Evolutionary conservation across 2,329 filamentous ascomycete genomes (phyloP).

Genomic region (Byssoonygena ceratinophila): DNA sequence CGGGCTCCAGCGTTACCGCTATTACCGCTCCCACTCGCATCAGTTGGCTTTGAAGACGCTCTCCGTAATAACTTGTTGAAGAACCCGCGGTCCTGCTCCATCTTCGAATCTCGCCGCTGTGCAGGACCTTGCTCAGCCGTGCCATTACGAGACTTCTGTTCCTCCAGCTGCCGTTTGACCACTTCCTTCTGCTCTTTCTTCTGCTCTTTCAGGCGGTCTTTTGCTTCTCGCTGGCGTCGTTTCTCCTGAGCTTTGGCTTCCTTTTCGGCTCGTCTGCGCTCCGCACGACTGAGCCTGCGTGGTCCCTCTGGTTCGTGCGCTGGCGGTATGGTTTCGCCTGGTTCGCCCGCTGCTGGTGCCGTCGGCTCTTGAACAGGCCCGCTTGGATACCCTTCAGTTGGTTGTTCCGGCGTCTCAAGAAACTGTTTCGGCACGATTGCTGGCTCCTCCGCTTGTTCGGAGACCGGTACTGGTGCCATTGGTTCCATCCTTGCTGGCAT

Average conservation of each 20-base stretch:
- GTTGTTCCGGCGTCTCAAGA: background rate
- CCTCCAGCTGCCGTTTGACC: slow-evolving; percentile 1
- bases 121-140: background rate
- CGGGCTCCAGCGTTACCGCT: background rate
- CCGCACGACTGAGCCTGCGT: background rate
- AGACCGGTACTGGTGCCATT: background rate
- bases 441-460: background rate
- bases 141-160: background rate
- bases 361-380: background rate
- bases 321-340: background rate
- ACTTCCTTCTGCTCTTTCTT: slow-evolving; percentile 1
- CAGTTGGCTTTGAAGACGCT: slow-evolving; percentile 2
- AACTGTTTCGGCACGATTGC: background rate
- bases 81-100: slow-evolving; percentile 4
- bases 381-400: background rate
- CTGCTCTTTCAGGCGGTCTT: slow-evolving; percentile 5
- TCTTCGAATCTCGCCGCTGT: slow-evolving; percentile 7
- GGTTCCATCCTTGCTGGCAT: background rate
- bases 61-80: slow-evolving; percentile 1
- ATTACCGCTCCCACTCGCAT: background rate
- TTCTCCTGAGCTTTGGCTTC: slow-evolving; percentile 13
- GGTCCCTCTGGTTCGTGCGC: background rate
- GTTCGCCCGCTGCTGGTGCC: background rate
- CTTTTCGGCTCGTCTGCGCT: slow-evolving; percentile 10
- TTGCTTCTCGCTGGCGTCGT: slow-evolving; percentile 11